phyloP scores from a whole-genome alignment of 2,329 filamentous ascomycete genomes.

The Paramyrothecium roridum region DNA sequence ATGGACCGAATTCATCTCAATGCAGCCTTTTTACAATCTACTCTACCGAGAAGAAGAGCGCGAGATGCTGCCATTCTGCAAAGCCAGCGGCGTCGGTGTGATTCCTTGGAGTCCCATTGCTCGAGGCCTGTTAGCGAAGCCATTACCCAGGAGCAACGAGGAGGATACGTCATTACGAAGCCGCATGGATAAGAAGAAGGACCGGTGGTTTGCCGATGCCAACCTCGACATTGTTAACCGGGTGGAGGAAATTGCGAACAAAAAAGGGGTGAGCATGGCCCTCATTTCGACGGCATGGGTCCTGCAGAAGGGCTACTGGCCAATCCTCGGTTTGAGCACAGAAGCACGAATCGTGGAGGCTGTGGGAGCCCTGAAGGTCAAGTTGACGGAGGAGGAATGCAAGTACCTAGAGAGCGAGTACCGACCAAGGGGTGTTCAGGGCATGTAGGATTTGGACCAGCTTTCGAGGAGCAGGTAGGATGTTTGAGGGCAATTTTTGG shows the following conservation, averaged over 20 bases:
- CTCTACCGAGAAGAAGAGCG: slow-evolving; percentile 58
- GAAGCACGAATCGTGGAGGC: slow-evolving; percentile 60
- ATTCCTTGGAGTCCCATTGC: slow-evolving; percentile 31
- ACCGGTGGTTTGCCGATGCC: slow-evolving; percentile 21
- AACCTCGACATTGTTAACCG: slow-evolving; percentile 26
- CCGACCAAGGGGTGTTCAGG: slow-evolving; percentile 44
- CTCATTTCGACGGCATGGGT: slow-evolving; percentile 65
- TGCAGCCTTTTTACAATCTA: slow-evolving; percentile 58
- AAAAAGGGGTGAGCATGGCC: slow-evolving; percentile 58
- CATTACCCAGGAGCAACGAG: slow-evolving; percentile 8
- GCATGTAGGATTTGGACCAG: slow-evolving; percentile 10
- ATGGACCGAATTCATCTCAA: slow-evolving; percentile 57
- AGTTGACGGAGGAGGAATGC: slow-evolving; percentile 56
- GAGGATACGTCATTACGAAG: slow-evolving; percentile 11
- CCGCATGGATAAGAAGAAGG: slow-evolving; percentile 12
- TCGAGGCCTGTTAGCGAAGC: slow-evolving; percentile 24
- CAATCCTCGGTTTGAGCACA: slow-evolving; percentile 61
- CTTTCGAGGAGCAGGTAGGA: too few species aligned
- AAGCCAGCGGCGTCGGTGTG: slow-evolving; percentile 29
- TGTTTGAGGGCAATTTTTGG: too few species aligned
- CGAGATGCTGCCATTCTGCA: slow-evolving; percentile 35
- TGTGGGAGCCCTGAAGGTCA: slow-evolving; percentile 40
- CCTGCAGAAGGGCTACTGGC: slow-evolving; percentile 48
- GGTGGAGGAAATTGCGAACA: slow-evolving; percentile 53
- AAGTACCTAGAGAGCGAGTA: slow-evolving; percentile 62